Base-by-base conservation (phyloP, 2,329 filamentous ascomycete genomes). In the Blastomyces emzantsi region DNA sequence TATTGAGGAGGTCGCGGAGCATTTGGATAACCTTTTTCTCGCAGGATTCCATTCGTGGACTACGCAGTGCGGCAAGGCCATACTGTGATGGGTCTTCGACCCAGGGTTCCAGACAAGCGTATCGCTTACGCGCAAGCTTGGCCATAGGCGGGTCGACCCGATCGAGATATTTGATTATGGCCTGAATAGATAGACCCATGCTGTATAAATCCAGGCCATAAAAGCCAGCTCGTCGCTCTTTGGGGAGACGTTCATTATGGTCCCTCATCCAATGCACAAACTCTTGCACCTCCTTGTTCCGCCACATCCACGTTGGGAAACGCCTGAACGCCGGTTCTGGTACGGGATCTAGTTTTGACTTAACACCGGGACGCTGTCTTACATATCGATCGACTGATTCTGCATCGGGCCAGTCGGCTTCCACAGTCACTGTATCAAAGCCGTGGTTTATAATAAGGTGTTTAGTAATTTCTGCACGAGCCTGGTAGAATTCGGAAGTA, bases 251-350 rank as follows among this genome's bases (percentile, higher is more conserved):
- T 3, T 71, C 69, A 63, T 82, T 82, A 66, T 75, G 75, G 25
- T 76, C 69, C 6, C 80, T 75, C 71, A 83, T 73, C 81, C 81
- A 84, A 67, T 82, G 78, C 13, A 80, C 76, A 58, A 83, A 78
- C 2, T 76, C 75, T 63, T 82, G 79, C 66, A 82, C 77, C 66
- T 83, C 82, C 17, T 72, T 70, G 65, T 83, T 83, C 13, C 81
- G 76, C 81, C 81, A 83, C 81, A 83, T 83, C 81, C 81, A 83
- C 3, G 77, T 80, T 17, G 81, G 81, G 58, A 83, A 83, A 33
- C 81, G 75, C 49, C 78, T 73, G 67, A 83, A 83, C 6, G 77
- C 73, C 47, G 76, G 74, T 15, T 76, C 70, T 17, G 66, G 66
- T 33, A 61, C 64, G 28, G 70, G 70, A 30, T 71, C 69, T 52